A percentile compares a stretch with the other conserved stretches of the same genome.
Conservation (phyloP, 148 eudicot genomes). For the Drosera capensis region DNA sequence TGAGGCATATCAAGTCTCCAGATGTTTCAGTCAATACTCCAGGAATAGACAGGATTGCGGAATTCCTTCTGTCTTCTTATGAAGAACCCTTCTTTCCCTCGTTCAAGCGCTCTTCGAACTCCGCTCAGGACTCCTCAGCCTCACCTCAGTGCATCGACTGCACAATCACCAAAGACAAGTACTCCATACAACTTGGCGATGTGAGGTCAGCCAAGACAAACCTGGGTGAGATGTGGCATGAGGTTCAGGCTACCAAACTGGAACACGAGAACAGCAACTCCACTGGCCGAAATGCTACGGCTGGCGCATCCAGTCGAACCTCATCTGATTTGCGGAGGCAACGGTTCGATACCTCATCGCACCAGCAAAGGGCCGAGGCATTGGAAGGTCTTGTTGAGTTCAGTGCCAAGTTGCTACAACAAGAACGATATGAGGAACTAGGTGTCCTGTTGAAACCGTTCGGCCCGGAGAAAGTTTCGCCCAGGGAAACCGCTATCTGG, state of each 20-base stretch:
- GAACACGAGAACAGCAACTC: constrained; percentile 23
- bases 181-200: constrained; percentile 46
- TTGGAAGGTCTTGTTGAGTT: constrained; percentile 89
- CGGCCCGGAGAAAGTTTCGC: constrained; percentile 86
- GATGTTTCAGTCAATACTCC: constrained; percentile 83
- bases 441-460: constrained; percentile 76
- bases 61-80: constrained; percentile 54
- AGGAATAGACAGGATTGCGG: constrained; percentile 71
- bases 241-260: constrained; percentile 15
- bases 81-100: constrained; percentile 42
- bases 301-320: constrained; percentile 67
- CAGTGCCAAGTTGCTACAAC: constrained; percentile 71
- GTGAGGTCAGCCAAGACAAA: constrained; percentile 19
- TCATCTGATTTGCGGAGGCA: constrained; percentile 46
- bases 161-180: constrained; percentile 72
- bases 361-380: constrained; percentile 78
- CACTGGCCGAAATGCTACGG: constrained; percentile 77
- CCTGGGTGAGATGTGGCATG: constrained; percentile 25
- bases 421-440: constrained; percentile 72
- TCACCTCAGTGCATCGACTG: constrained; percentile 35
- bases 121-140: constrained; percentile 46
- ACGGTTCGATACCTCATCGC: constrained; percentile 63
- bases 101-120: constrained; percentile 30
- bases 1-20: constrained; percentile 47
- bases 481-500: constrained; percentile 98